Conservation (phyloP, 2,329 filamentous ascomycete species). For the Teratosphaeria destructans region DNA sequence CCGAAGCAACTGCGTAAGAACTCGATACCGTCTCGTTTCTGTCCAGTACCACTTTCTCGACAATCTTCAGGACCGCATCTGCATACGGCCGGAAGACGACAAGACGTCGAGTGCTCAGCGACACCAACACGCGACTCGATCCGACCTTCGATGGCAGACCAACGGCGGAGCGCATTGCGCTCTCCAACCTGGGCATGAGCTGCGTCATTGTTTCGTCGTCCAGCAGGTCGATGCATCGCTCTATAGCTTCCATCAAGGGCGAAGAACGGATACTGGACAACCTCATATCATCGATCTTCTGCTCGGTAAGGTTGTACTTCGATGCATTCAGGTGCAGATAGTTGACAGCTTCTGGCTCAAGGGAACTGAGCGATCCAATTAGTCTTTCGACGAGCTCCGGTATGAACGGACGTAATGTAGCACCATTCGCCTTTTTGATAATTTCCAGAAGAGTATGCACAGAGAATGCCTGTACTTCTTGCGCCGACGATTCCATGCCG, state of each 20-base stretch:
- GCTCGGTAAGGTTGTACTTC: slow-evolving; percentile 72
- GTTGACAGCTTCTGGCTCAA: slow-evolving; percentile 83
- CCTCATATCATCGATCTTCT: slow-evolving; percentile 81
- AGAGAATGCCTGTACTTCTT: slow-evolving; percentile 79
- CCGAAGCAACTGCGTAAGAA: slow-evolving; percentile 75
- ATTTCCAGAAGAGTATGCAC: slow-evolving; percentile 74
- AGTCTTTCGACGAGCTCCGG: slow-evolving; percentile 72
- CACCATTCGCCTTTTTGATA: slow-evolving; percentile 74
- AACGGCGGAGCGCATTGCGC: slow-evolving; percentile 72
- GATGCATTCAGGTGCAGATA: slow-evolving; percentile 84
- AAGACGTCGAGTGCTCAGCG: slow-evolving; percentile 69
- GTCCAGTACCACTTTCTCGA: slow-evolving; percentile 76
- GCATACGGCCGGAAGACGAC: slow-evolving; percentile 66
- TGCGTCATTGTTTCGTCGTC: slow-evolving; percentile 68
- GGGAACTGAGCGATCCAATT: slow-evolving; percentile 69
- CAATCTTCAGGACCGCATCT: slow-evolving; percentile 61
- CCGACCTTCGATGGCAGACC: slow-evolving; percentile 92
- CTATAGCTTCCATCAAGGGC: slow-evolving; percentile 85
- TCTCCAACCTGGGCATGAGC: slow-evolving; percentile 61
- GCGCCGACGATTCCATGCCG: slow-evolving; percentile 76
- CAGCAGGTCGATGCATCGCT: slow-evolving; percentile 74
- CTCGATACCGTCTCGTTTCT: slow-evolving; percentile 88
- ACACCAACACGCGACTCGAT: slow-evolving; percentile 73
- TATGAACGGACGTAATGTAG: slow-evolving; percentile 67
- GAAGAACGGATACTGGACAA: slow-evolving; percentile 73